Evolutionary conservation across 306 rosid genomes (phyloP), one percentile per base, ranked within the genome.

Genomic region (Gynostemma pentaphyllum): DNA sequence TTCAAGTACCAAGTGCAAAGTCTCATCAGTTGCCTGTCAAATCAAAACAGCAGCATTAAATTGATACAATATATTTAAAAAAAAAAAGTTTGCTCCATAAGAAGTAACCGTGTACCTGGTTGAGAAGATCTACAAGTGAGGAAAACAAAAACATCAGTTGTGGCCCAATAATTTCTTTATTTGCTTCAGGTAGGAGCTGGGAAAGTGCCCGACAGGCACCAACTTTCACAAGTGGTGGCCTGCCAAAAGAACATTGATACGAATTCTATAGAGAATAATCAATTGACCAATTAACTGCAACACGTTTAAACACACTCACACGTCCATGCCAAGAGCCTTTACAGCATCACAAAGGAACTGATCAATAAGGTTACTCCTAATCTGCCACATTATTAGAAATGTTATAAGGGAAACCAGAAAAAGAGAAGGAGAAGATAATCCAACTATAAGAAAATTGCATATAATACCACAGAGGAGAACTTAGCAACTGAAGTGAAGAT

Each of bases 141-240:
- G 95, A 80, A 82, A 85, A 81, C 75, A 91, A 80, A 72, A 74
- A 78, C 88, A 80, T 62, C 84, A 88, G 60, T 36, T 83, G 89
- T 7, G 85, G 82, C 46, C 77, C 89, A 65, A 71, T 69, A 60
- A 78, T 68, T 80, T 77, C 89, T 62, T 80, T 84, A 67, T 81
- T 85, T 45, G 81, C 83, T 77, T 82, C 88, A 72, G 96, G 98
- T 55, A 91, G 80, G 68, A 85, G 92, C 78, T 77, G 84, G 29
- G 86, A 80, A 61, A 91, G 98, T 54, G 95, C 92, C 68, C 85
- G 77, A 80, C 96, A 91, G 51, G 95, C 96, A 74, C 98, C 98
- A 54, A 88, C 92, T 83, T 83, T 91, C 55, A 91, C 86, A 23
- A 92, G 92, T 26, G 95, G 82, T 5, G 98, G 89, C 85, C 98